Evolutionary conservation across 2,329 filamentous ascomycete genomes (phyloP), one percentile per base, ranked within the genome.

Genomic region (Sclerotinia spermophila): DNA sequence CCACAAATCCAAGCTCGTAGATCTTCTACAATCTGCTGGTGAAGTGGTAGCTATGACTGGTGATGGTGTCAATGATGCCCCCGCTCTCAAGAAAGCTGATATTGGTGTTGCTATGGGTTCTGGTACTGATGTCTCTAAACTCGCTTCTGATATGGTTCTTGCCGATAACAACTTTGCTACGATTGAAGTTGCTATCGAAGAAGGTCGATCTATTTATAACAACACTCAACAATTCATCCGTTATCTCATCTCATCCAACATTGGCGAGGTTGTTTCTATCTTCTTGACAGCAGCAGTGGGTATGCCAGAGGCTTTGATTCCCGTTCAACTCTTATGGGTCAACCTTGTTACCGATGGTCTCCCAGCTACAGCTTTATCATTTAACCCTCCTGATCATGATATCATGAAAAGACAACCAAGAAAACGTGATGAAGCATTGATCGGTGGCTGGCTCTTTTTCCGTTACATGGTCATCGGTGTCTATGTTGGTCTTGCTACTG

Each of bases 201-300:
- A 99, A 83, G 96, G 96, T 68, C 92, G 96, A 73, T 94, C 94
- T 74, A 99, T 99, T 83, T 99, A 97, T 87, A 98, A 96, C 90
- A 99, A 99, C 86, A 99, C 96, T 8, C 96, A 99, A 81, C 96
- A 99, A 81, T 99, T 99, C 82, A 99, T 99, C 82, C 93, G 96
- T 65, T 99, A 99, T 81, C 87, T 99, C 73, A 99, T 99, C 81
- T 98, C 95, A 13, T 98, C 95, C 74, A 99, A 99, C 84, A 99
- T 99, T 75, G 96, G 96, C 78, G 96, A 99, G 81, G 96, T 99
- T 48, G 96, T 99, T 48, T 98, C 96, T 15, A 99, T 99, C 82
- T 99, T 99, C 87, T 83, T 99, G 77, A 99, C 96, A 19, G 96
- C 96, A 38, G 96, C 96, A 21, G 85, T 96, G 72, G 96, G 96